Conservation (phyloP, 176 grass and related monocot genomes). For the Olyra latifolia region DNA sequence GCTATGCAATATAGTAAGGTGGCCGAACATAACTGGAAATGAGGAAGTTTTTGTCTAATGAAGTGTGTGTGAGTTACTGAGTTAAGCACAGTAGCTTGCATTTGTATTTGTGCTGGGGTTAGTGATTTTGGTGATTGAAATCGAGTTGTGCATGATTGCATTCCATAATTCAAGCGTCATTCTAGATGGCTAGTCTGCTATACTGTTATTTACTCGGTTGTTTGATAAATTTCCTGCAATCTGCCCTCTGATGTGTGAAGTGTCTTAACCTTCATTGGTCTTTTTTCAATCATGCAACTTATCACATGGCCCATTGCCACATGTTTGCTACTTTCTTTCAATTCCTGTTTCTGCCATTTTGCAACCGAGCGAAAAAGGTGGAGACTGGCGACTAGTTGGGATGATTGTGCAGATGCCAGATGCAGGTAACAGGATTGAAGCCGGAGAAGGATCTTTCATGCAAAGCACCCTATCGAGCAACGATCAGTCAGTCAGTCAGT, state of each 20-base stretch:
- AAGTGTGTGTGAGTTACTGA: background rate
- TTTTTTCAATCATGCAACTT: background rate
- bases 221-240: background rate
- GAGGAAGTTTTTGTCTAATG: background rate
- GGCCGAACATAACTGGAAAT: background rate
- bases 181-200: background rate
- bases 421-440: constrained; percentile 12
- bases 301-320: background rate
- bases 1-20: background rate
- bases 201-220: background rate
- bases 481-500: background rate
- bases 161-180: background rate
- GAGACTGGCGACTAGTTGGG: background rate
- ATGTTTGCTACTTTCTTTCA: background rate
- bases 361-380: background rate
- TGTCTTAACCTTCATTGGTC: background rate
- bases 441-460: background rate
- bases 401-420: no score
- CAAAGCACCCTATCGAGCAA: background rate
- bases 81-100: background rate
- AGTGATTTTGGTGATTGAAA: background rate
- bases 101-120: background rate
- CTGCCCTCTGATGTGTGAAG: background rate
- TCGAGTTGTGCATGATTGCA: background rate
- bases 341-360: background rate